phyloP scores from a whole-genome alignment of 2,329 filamentous ascomycete species.

The Pseudogymnoascus sp. region DNA sequence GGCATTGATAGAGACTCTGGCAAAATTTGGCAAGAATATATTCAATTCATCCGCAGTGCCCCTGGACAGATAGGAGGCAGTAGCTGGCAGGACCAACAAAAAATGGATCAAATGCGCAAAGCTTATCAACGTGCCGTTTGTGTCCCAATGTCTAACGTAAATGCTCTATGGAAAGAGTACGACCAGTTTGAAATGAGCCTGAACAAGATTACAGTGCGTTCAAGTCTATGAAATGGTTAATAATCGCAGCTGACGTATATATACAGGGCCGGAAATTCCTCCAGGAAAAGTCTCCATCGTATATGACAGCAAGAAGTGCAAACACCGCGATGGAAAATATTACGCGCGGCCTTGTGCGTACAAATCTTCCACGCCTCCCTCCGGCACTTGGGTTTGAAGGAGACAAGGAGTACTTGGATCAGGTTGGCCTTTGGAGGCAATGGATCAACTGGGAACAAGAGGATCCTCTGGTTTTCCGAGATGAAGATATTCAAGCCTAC shows the following conservation, averaged over 20 bases:
- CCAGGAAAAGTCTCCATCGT: conserved; percentile 83
- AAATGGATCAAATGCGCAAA: conserved; percentile 89
- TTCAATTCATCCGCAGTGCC: conserved; percentile 82
- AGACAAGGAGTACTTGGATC: conserved; percentile 71
- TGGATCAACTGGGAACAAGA: conserved; percentile 96
- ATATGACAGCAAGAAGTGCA: conserved; percentile 92
- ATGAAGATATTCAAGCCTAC: conserved; percentile 68
- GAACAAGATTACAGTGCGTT: conserved; percentile 78
- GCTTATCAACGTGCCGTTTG: conserved; percentile 85
- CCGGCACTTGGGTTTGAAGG: conserved; percentile 82
- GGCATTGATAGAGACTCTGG: conserved; percentile 88
- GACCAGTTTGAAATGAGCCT: conserved; percentile 90
- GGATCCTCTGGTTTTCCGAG: conserved; percentile 77
- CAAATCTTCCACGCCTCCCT: conserved; percentile 70
- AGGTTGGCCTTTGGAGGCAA: conserved; percentile 81
- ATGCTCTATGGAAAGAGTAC: conserved; percentile 92
- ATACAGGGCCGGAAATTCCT: conserved; percentile 83
- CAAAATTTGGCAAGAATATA: conserved; percentile 86
- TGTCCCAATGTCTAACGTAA: conserved; percentile 75
- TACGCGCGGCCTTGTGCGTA: conserved; percentile 65
- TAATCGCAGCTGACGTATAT: conserved; percentile 16
- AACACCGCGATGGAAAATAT: conserved; percentile 88
- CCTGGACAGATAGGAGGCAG: conserved; percentile 79
- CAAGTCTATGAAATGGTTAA: conserved; percentile 10
- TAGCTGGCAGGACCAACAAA: conserved; percentile 94